Base-by-base conservation (phyloP, 805 yeast genomes). In the Schwanniomyces polymorphus region DNA sequence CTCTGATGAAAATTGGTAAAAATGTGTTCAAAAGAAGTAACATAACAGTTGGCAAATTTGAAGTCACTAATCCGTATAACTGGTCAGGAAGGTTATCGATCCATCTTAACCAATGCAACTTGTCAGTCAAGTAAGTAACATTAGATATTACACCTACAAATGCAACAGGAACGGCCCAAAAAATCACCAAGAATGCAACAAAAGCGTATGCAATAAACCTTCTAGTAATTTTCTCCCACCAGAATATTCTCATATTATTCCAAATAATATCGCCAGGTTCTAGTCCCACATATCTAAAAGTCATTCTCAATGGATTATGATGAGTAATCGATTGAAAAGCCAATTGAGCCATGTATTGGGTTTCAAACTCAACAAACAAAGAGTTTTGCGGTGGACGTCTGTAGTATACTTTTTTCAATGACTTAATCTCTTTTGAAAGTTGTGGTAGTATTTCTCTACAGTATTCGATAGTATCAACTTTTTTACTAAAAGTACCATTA, bases 151-250 rank as follows among this genome's bases (percentile, higher is more conserved):
- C 79, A 80, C 98, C 98, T 43, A 92, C 97, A 59, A 90, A 91
- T n/a, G 97, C 96, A 34, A 92, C 97, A 8, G 99, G 99, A 57
- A 92, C 84, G 38, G 96, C 85, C 98, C 98, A 92, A 70, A 91
- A 90, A 41, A 92, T 80, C 44, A 85, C 73, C 38, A 85, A 57
- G 1, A 83, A 87, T 18, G 68, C 56, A 45, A 86, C 78, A 2
- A 81, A 82, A 12, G 80, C 72, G 29, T 68, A 46, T 0, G 91
- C 82, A 45, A 75, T 74, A 25, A 75, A 63, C 28, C 68, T 63
- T 69, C 92, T 76, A 10, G 72, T 68, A 16, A 85, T 61, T 57
- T 84, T 69, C 65, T 87, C 95, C 86, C 89, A 85, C 91, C 94
- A 87, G 56, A 81, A 81, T 65, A 87, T 63, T 61, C 94, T 76